A percentile compares a stretch with the other conserved stretches of the same genome.
Conservation (phyloP, 805 yeast species). For the Ogataea haglerorum region DNA sequence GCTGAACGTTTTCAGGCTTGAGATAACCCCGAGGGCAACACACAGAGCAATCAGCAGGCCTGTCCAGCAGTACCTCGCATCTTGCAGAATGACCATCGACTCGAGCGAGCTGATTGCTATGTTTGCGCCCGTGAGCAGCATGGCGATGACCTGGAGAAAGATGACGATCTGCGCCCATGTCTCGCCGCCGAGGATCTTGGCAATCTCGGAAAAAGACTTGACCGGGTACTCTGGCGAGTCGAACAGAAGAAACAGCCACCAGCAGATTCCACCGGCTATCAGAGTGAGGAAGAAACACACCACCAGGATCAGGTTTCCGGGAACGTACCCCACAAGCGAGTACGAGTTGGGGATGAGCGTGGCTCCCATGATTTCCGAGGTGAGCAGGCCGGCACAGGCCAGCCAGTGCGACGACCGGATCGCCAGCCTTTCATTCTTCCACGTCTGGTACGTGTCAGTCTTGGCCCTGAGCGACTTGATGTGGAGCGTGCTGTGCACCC, state of each 20-base stretch:
- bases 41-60: constrained; percentile 40
- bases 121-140: constrained; percentile 41
- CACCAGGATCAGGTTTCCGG: constrained; percentile 13
- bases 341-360: constrained; percentile 16
- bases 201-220: constrained; percentile 40
- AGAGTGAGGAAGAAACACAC: constrained; percentile 32
- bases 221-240: constrained; percentile 44
- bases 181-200: constrained; percentile 37
- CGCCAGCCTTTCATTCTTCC: constrained; percentile 19
- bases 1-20: constrained; percentile 40
- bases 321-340: constrained; percentile 18
- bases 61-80: constrained; percentile 37
- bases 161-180: constrained; percentile 33
- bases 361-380: constrained; percentile 27
- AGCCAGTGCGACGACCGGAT: constrained; percentile 22
- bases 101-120: constrained; percentile 38
- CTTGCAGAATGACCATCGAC: constrained; percentile 38
- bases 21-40: constrained; percentile 37
- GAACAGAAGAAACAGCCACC: constrained; percentile 35
- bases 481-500: constrained; percentile 10
- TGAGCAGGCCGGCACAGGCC: constrained; percentile 20
- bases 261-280: constrained; percentile 39
- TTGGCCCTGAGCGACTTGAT: constrained; percentile 11
- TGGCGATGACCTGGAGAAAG: constrained; percentile 38
- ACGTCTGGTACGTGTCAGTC: constrained; percentile 14